A percentile compares a stretch with the other conserved stretches of the same genome.
Evolutionary conservation across 2,329 filamentous ascomycete species (phyloP).

Genomic region (Sphaerulina musiva): DNA sequence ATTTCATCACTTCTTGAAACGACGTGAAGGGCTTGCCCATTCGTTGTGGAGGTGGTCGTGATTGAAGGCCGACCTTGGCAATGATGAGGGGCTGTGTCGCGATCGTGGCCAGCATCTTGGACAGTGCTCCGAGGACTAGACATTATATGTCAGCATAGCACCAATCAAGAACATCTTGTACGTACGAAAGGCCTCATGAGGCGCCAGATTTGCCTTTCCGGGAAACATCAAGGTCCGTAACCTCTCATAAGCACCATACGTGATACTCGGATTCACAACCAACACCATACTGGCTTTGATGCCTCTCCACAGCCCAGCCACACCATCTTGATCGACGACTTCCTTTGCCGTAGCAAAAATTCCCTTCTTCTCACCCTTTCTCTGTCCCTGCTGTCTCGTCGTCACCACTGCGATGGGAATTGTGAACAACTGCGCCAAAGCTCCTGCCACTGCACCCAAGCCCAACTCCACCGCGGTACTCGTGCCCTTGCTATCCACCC

Average conservation of each 20-base stretch:
- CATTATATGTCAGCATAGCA: slow-evolving; percentile 33
- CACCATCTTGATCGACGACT: slow-evolving; percentile 84
- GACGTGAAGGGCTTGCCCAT: slow-evolving; percentile 88
- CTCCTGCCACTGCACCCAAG: slow-evolving; percentile 80
- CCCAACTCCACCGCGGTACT: slow-evolving; percentile 76
- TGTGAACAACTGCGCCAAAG: slow-evolving; percentile 88
- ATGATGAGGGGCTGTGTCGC: slow-evolving; percentile 93
- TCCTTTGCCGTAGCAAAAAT: slow-evolving; percentile 81
- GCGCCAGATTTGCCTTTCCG: slow-evolving; percentile 65
- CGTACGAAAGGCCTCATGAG: slow-evolving; percentile 88
- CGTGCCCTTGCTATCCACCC: slow-evolving; percentile 42
- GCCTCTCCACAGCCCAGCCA: slow-evolving; percentile 84
- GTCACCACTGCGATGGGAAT: slow-evolving; percentile 95
- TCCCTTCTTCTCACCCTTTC: slow-evolving; percentile 75
- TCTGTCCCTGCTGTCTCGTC: slow-evolving; percentile 90
- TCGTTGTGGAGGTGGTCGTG: slow-evolving; percentile 75
- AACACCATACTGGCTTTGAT: slow-evolving; percentile 92
- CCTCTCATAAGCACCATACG: slow-evolving; percentile 92
- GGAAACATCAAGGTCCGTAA: slow-evolving; percentile 72
- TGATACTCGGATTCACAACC: slow-evolving; percentile 94
- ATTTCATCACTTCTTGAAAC: slow-evolving; percentile 90
- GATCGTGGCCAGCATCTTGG: slow-evolving; percentile 86
- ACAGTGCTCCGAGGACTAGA: slow-evolving; percentile 76
- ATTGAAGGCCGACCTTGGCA: slow-evolving; percentile 93
- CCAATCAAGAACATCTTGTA: slow-evolving; percentile 23